Percentiles rank a stretch among this genome's conserved stretches.
phyloP scores from a whole-genome alignment of 2,329 filamentous ascomycete species.

The Diplodia corticola region DNA sequence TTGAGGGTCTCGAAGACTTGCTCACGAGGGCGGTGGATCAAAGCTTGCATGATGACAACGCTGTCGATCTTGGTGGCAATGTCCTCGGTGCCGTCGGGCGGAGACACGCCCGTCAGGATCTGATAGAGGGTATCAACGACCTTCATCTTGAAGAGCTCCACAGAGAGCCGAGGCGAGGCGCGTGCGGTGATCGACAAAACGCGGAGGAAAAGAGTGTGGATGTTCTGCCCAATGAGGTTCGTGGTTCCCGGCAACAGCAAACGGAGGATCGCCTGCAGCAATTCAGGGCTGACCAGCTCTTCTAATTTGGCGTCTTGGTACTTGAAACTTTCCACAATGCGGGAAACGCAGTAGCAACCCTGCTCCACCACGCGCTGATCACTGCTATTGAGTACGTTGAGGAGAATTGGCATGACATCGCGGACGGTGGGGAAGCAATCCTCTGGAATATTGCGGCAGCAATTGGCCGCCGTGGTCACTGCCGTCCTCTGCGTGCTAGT shows the following conservation, averaged over 20 bases:
- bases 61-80: slow-evolving; percentile 87
- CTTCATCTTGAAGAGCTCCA: slow-evolving; percentile 91
- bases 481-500: slow-evolving; percentile 96
- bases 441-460: slow-evolving; percentile 92
- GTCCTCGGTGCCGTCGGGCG: slow-evolving; percentile 75
- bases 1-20: slow-evolving; percentile 97
- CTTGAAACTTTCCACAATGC: slow-evolving; percentile 96
- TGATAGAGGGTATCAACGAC: slow-evolving; percentile 97
- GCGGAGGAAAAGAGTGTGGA: slow-evolving; percentile 93
- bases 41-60: slow-evolving; percentile 96
- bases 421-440: slow-evolving; percentile 89
- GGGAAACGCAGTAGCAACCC: slow-evolving; percentile 89
- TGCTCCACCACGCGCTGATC: slow-evolving; percentile 98
- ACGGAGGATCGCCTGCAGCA: slow-evolving; percentile 81
- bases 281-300: slow-evolving; percentile 83
- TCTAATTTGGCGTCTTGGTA: slow-evolving; percentile 85
- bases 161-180: slow-evolving; percentile 81
- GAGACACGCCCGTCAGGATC: slow-evolving; percentile 92
- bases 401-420: slow-evolving; percentile 94
- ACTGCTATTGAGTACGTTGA: slow-evolving; percentile 85
- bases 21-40: slow-evolving; percentile 92
- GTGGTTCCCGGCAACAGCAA: slow-evolving; percentile 91
- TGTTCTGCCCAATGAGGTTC: slow-evolving; percentile 88
- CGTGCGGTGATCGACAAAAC: slow-evolving; percentile 88
- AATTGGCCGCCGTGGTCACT: slow-evolving; percentile 96